phyloP scores from a whole-genome alignment of 441 rosid genomes.

The Viola pubescens region DNA sequence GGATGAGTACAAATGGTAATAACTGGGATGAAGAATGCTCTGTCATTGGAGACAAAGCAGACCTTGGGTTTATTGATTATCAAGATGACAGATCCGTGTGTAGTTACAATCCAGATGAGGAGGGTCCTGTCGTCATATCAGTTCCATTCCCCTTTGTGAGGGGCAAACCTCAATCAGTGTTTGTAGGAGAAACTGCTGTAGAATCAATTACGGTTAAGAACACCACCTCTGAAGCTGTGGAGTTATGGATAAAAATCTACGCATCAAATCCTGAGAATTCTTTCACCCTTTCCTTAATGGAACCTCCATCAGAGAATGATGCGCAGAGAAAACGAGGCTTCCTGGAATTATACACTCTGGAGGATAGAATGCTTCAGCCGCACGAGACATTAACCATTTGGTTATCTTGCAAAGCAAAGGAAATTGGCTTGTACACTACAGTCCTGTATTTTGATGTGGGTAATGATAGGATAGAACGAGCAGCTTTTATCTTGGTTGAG shows the following conservation, averaged over 20 bases:
- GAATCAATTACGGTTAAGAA: conserved; percentile 35
- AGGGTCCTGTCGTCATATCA: conserved; percentile 36
- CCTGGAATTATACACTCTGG: conserved; percentile 31
- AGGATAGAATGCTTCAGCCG: conserved; percentile 51
- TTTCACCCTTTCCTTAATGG: conserved; percentile 41
- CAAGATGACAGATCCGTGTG: conserved; percentile 37
- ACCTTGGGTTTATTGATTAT: conserved; percentile 44
- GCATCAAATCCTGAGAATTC: conserved; percentile 43
- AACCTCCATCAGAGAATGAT: conserved; percentile 34
- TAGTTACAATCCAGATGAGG: conserved; percentile 29
- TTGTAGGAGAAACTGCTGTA: conserved; percentile 35
- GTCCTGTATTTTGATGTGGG: conserved; percentile 41
- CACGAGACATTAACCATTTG: conserved; percentile 35
- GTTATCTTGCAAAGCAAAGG: conserved; percentile 55
- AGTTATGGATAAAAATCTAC: conserved; percentile 45
- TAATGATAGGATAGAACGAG: conserved; percentile 40
- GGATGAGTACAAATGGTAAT: conserved; percentile 21
- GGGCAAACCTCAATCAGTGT: conserved; percentile 41
- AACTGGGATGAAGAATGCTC: conserved; percentile 34
- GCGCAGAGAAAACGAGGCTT: conserved; percentile 22
- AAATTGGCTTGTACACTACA: conserved; percentile 47
- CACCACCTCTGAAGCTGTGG: conserved; percentile 37
- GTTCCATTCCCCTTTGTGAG: conserved; percentile 39
- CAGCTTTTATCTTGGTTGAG: conserved; percentile 46
- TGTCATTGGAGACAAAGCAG: conserved; percentile 44